phyloP scores from a whole-genome alignment of 2,329 filamentous ascomycete genomes.

The Aspergillus novoparasiticus region DNA sequence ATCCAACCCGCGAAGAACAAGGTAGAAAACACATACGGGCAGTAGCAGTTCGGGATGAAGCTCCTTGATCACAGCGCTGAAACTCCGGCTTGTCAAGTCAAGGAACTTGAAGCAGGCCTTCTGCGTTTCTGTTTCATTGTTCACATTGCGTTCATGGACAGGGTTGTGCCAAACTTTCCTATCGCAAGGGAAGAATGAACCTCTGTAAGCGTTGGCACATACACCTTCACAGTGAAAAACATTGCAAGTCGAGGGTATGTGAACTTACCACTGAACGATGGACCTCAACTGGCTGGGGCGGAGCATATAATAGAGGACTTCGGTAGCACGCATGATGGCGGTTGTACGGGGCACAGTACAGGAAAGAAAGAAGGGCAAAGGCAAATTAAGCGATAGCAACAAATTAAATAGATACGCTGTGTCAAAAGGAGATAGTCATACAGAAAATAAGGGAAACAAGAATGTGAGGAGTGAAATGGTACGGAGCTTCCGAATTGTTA shows the following conservation, averaged over 20 bases:
- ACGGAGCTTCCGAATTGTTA: neutral
- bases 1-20: constrained; percentile 86
- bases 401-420: constrained; percentile 17
- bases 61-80: constrained; percentile 90
- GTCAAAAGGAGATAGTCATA: constrained; percentile 14
- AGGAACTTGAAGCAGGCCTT: constrained; percentile 85
- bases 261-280: constrained; percentile 81
- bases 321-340: constrained; percentile 40
- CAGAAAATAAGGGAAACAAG: constrained; percentile 13
- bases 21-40: constrained; percentile 88
- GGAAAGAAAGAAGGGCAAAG: constrained; percentile 9
- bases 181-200: constrained; percentile 12
- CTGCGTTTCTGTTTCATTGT: constrained; percentile 73
- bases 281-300: constrained; percentile 78
- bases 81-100: constrained; percentile 87
- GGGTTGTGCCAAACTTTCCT: constrained; percentile 98
- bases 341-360: constrained; percentile 20
- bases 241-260: neutral
- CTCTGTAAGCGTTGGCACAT: constrained; percentile 17
- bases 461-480: constrained; percentile 2
- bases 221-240: constrained; percentile 1
- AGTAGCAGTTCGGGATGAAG: constrained; percentile 91
- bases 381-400: constrained; percentile 22
- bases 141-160: constrained; percentile 78
- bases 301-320: constrained; percentile 69